Evolutionary conservation across 495 filamentous ascomycete genomes (phyloP), one percentile per base, ranked within the genome.

Genomic region (Xylaria scruposa): DNA sequence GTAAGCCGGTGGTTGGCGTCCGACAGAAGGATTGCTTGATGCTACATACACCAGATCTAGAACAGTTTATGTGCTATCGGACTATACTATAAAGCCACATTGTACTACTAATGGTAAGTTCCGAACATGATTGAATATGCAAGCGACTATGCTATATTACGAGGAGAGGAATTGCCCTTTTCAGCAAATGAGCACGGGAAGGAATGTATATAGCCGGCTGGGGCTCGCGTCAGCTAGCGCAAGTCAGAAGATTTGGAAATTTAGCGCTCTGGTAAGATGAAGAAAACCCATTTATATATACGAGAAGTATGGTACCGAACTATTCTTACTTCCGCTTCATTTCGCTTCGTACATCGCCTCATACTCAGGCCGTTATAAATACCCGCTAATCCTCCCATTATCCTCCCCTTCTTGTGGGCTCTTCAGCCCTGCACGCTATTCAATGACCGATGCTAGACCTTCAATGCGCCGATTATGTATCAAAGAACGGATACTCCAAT

Each of bases 291-390:
- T n/a, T 60, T 44, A 62, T 21, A 62, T 21, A 24, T 29, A 36
- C 15, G 24, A 24, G 21, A 24, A 44, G 38, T 62, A 17, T 40
- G 38, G 33, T 62, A 62, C 36, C 33, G 60, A 62, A 62, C 19
- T 40, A 62, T 62, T 26, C 17, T 56, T 56, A 56, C 53, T 56
- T 56, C 29, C 53, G 26, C 51, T 38, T 61, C 17, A 17, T 19
- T 40, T 31, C 36, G 59, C 60, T 44, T 62, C 38, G 10, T 38
- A 62, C 58, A 36, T 61, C 9, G 40, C 31, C 36, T 62, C 9
- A 62, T 60, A 60, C 58, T 38, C 17, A 38, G 33, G 53, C 26
- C 12, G 58, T 60, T 38, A 60, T 60, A 38, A 60, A 60, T 59
- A 36, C 38, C 21, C n/a, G 4, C 60, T 21, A 26, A 17, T 21